Evolutionary conservation across 2,329 filamentous ascomycete species (phyloP), one percentile per base, ranked within the genome.

Genomic region (Bimuria novae-zelandiae): DNA sequence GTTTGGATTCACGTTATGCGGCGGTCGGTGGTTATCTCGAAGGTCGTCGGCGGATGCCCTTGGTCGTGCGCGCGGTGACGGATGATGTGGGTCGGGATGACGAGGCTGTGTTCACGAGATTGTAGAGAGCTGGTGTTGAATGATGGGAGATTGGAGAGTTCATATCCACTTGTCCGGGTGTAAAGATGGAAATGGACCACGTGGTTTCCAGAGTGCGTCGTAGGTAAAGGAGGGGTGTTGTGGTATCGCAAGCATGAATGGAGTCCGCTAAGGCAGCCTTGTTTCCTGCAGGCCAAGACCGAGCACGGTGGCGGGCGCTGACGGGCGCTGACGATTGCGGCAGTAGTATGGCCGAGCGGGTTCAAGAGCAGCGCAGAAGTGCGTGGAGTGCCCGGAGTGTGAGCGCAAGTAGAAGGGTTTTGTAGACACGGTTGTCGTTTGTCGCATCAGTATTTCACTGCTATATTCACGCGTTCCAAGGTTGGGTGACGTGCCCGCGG

Each of bases 91-190:
- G 56, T 60, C 54, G 62, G 51, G 65, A 55, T 58, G 67, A 63
- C 54, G 65, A 57, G 59, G 55, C 50, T 50, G 62, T 54, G 43
- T 23, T 35, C 35, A 51, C 49, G 53, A 50, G 64, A 60, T 40
- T 57, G 56, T 54, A 51, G 63, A 52, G 57, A 52, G 46, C 57
- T 51, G 61, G 55, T 57, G 60, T 55, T 61, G 44, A 40, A 60
- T 57, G 43, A 60, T 45, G 56, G 49, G 59, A 52, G 60, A 53
- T 64, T 68, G 65, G 56, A 67, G 64, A 57, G 62, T 62, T 67
- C 70, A 73, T 73, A 54, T 71, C 70, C 68, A 70, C 65, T 54
- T 55, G 51, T 52, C 36, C 59, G 50, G 44, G 58, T 45, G 54
- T 63, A 63, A 52, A 58, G 60, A 61, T 60, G 56, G 60, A 60